Percentiles rank a stretch among this genome's conserved stretches.
Conservation (phyloP, 1,284 basidiomycete genomes). For the Melampsora medusae region DNA sequence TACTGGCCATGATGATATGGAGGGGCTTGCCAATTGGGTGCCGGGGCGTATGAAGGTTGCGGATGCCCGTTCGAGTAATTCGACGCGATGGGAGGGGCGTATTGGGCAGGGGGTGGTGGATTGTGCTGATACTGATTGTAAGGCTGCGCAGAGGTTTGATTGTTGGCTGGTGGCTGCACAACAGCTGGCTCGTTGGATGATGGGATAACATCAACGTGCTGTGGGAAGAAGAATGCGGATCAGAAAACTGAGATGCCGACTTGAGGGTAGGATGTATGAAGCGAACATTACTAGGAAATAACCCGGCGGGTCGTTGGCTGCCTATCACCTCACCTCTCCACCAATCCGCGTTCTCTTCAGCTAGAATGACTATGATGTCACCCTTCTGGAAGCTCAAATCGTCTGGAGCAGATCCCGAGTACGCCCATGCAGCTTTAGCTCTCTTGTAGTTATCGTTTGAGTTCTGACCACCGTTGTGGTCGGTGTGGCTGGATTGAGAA, state of each 20-base stretch:
- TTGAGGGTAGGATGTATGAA: background rate
- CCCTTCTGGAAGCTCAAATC: conserved; percentile 38
- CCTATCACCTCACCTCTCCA: conserved; percentile 33
- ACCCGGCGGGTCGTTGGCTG: conserved; percentile 3
- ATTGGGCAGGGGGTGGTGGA: conserved; percentile 12
- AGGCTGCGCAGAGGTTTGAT: background rate
- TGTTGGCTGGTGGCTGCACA: background rate
- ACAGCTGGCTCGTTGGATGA: background rate
- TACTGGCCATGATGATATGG: conserved; percentile 6
- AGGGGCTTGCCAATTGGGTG: background rate
- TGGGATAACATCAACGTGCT: background rate
- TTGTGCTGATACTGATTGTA: background rate
- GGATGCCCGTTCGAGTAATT: conserved; percentile 2
- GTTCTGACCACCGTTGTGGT: background rate
- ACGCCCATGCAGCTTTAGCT: conserved; percentile 30
- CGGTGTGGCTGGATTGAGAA: background rate
- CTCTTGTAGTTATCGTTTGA: background rate
- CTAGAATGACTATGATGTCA: conserved; percentile 33
- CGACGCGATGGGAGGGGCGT: background rate
- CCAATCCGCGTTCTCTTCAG: conserved; percentile 39
- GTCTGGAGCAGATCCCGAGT: conserved; percentile 24
- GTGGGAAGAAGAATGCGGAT: background rate
- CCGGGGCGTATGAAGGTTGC: background rate
- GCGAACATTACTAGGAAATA: conserved; percentile 40
- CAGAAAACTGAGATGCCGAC: background rate